A percentile compares a stretch with the other conserved stretches of the same genome.
phyloP scores from a whole-genome alignment of 78 protist genomes.

The Emiliania huxleyi region DNA sequence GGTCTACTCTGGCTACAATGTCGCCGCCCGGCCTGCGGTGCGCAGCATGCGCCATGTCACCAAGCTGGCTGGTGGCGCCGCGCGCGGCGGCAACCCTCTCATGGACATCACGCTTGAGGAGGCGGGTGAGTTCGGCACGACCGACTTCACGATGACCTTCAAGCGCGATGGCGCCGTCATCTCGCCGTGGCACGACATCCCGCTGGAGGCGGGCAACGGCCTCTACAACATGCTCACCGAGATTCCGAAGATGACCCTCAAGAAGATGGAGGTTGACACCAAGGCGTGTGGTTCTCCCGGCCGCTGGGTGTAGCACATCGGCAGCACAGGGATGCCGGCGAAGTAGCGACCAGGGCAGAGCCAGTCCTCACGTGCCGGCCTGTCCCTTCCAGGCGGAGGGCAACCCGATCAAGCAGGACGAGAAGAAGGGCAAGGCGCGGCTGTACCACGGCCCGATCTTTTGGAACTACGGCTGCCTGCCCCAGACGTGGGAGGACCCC shows the following conservation, averaged over 20 bases:
- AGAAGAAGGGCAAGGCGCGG: constrained; percentile 49
- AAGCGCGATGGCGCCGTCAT: neutral
- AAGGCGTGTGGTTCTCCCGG: no score
- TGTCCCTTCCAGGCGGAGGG: no score
- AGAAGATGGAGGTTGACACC: constrained; percentile 37
- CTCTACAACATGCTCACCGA: constrained; percentile 46
- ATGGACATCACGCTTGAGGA: neutral
- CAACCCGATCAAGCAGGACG: constrained; percentile 47
- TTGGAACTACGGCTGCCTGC: constrained; percentile 73
- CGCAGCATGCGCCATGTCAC: neutral
- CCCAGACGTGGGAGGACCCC: constrained; percentile 76
- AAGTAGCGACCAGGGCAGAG: no score
- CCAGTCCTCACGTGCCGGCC: no score
- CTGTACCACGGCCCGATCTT: constrained; percentile 54
- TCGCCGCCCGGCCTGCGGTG: neutral
- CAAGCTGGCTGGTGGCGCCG: neutral
- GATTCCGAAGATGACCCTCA: constrained; percentile 40
- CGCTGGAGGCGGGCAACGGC: constrained; percentile 26
- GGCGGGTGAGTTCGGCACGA: constrained; percentile 31
- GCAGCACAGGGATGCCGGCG: no score
- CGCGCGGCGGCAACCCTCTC: neutral
- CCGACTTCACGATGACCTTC: constrained; percentile 21
- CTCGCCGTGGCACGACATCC: constrained; percentile 49
- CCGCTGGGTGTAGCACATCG: no score
- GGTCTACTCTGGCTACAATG: neutral